phyloP scores from a whole-genome alignment of 495 filamentous ascomycete genomes.

The Pseudotulostoma volvatum region DNA sequence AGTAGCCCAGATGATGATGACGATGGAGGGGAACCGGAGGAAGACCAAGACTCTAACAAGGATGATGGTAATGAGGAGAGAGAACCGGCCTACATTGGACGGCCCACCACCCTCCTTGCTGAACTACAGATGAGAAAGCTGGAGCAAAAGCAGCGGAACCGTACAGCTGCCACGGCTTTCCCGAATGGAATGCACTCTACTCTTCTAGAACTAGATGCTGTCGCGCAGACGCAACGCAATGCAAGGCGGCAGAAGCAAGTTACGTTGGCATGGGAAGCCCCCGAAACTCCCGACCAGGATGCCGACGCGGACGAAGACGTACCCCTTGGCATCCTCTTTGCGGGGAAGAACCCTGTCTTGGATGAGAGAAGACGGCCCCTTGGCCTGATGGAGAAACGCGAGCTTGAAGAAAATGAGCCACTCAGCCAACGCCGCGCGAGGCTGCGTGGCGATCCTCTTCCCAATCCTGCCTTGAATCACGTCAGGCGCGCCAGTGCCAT shows the following conservation, averaged over 20 bases:
- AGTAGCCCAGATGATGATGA: slow-evolving; percentile 8
- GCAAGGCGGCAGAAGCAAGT: slow-evolving; percentile 56
- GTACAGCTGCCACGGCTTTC: slow-evolving; percentile 46
- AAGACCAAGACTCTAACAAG: slow-evolving; percentile 22
- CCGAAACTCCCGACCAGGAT: slow-evolving; percentile 22
- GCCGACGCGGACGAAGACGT: slow-evolving; percentile 55
- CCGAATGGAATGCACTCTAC: slow-evolving; percentile 76
- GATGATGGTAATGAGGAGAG: slow-evolving; percentile 25
- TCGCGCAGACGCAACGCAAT: slow-evolving; percentile 71
- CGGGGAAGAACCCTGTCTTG: slow-evolving; percentile 36
- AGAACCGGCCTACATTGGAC: slow-evolving; percentile 39
- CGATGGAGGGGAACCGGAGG: slow-evolving; percentile 16
- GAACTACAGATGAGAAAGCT: slow-evolving; percentile 82
- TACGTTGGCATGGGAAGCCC: slow-evolving; percentile 80
- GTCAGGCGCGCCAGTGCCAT: slow-evolving; percentile 24
- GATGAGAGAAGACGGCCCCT: slow-evolving; percentile 48
- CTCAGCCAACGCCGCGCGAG: slow-evolving; percentile 64
- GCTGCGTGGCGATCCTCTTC: slow-evolving; percentile 41
- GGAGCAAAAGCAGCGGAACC: slow-evolving; percentile 59
- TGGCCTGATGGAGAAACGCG: slow-evolving; percentile 68
- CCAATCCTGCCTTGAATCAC: slow-evolving; percentile 12
- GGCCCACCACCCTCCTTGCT: slow-evolving; percentile 79
- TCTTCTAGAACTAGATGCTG: slow-evolving; percentile 75
- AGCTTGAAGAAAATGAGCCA: slow-evolving; percentile 85
- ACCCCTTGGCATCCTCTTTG: slow-evolving; percentile 67